phyloP scores from a whole-genome alignment of 768 basidiomycete species.

The Pilatotrama ljubarskyi region DNA sequence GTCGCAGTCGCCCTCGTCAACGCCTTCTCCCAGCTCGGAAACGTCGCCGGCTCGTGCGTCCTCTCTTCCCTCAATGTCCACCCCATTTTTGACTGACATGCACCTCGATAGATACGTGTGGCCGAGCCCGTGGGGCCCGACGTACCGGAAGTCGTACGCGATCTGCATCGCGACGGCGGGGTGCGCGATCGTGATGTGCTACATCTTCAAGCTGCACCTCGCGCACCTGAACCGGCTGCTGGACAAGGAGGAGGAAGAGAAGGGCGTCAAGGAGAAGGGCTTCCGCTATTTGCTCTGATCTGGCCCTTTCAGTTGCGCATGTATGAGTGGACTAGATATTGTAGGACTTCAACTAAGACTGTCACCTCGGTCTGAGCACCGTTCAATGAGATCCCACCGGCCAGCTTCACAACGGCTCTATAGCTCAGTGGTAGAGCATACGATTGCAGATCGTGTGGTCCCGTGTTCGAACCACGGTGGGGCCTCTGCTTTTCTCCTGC shows the following conservation, averaged over 20 bases:
- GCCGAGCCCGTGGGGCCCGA: conserved; percentile 69
- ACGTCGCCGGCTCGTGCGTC: conserved; percentile 67
- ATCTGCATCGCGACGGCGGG: conserved; percentile 33
- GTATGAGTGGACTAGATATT: too few species aligned
- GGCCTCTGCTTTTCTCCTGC: conserved; percentile 27
- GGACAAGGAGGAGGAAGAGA: conserved; percentile 41
- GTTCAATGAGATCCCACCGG: too few species aligned
- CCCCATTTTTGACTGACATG: conserved; percentile 24
- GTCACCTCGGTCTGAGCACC: too few species aligned
- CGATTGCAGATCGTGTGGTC: conserved; percentile 59
- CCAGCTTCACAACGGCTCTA: conserved; percentile 13
- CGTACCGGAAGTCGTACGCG: conserved; percentile 68
- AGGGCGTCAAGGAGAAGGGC: conserved; percentile 43
- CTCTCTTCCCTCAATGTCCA: not conserved
- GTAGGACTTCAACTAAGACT: too few species aligned
- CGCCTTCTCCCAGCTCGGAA: conserved; percentile 79
- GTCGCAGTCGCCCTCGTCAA: conserved; percentile 86
- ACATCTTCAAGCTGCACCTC: conserved; percentile 32
- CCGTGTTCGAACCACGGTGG: conserved; percentile 59
- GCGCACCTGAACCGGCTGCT: conserved; percentile 28
- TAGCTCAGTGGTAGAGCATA: conserved; percentile 55
- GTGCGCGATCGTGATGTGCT: conserved; percentile 36
- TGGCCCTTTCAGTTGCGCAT: too few species aligned
- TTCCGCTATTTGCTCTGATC: conserved; percentile 51
- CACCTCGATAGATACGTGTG: conserved; percentile 54